Evolutionary conservation across 139 green algal species (phyloP).

Genomic region (Zygnema circumcarinatum): DNA sequence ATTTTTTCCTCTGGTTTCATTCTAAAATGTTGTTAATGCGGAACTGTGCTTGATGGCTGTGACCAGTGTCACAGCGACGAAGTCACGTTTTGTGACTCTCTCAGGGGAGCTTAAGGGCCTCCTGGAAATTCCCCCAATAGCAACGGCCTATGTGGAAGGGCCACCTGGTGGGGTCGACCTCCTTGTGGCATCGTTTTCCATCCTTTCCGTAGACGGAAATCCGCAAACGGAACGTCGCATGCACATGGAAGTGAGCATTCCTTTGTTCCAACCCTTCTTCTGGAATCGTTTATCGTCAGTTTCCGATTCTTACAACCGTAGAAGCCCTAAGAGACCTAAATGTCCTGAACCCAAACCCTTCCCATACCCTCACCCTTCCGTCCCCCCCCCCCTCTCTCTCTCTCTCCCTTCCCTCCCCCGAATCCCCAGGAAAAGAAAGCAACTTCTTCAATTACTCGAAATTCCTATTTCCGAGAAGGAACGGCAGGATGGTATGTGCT

Average conservation of each 20-base stretch:
- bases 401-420: too few relatives aligned
- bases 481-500: background rate
- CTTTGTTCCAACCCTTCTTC: too few relatives aligned
- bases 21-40: too few relatives aligned
- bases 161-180: constrained; percentile 19
- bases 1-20: too few relatives aligned
- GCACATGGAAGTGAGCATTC: too few relatives aligned
- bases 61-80: background rate
- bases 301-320: too few relatives aligned
- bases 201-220: background rate
- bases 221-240: background rate
- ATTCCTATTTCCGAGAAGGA: background rate
- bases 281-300: too few relatives aligned
- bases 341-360: too few relatives aligned
- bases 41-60: too few relatives aligned
- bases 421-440: background rate
- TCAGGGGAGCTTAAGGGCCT: background rate
- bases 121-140: background rate
- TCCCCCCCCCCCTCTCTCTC: too few relatives aligned
- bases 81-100: background rate
- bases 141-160: background rate
- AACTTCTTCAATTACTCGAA: background rate
- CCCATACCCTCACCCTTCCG: too few relatives aligned
- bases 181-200: constrained; percentile 12
- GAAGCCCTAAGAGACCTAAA: too few relatives aligned